A percentile compares a stretch with the other conserved stretches of the same genome.
Evolutionary conservation across 805 yeast species (phyloP).

Genomic region (Nakazawaea ernobii): DNA sequence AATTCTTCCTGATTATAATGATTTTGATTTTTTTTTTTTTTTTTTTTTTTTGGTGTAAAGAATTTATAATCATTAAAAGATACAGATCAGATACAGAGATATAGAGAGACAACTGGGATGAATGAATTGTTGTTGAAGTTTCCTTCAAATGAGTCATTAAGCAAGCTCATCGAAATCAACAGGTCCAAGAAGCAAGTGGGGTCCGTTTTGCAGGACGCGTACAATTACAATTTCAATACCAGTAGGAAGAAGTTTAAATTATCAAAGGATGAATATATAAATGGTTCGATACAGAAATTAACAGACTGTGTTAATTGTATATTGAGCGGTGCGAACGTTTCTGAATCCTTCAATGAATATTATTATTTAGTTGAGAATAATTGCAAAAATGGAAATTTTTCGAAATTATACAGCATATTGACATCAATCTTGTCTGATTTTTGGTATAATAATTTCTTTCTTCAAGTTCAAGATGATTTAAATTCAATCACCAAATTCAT

Average conservation of each 20-base stretch:
- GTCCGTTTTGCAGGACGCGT: neutral
- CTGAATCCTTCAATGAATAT: neutral
- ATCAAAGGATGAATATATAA: neutral
- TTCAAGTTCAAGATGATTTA: neutral
- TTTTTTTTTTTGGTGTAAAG: too few relatives aligned
- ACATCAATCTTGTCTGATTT: neutral
- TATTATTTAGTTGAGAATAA: neutral
- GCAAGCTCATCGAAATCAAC: neutral
- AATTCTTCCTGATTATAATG: too few relatives aligned
- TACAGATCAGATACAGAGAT: too few relatives aligned
- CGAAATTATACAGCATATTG: neutral
- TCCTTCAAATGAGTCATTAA: neutral
- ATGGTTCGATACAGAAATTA: neutral
- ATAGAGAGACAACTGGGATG: neutral
- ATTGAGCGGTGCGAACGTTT: neutral
- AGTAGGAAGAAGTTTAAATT: neutral
- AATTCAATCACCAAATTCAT: neutral
- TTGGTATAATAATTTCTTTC: neutral
- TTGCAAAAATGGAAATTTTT: constrained; percentile 1
- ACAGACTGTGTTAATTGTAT: neutral
- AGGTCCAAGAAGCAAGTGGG: neutral
- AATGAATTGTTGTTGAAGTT: neutral
- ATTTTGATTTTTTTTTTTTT: too few relatives aligned
- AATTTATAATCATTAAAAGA: too few relatives aligned
- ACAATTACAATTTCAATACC: neutral